A percentile compares a stretch with the other conserved stretches of the same genome.
Evolutionary conservation across 148 eudicot species (phyloP).

Genomic region (Diospyros kaki): DNA sequence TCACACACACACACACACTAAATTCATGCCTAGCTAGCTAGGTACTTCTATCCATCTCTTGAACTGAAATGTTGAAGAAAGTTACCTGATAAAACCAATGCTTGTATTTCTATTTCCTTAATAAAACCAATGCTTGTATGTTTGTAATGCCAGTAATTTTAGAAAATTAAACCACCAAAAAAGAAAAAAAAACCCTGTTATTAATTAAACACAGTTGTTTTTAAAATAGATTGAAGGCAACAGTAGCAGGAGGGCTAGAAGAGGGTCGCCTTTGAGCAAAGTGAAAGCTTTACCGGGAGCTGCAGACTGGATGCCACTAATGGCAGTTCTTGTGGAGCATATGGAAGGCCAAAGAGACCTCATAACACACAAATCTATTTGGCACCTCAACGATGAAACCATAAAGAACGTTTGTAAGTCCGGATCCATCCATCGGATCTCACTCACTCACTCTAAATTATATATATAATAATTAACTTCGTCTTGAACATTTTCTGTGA

Average conservation of each 20-base stretch:
- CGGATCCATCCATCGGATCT: neutral
- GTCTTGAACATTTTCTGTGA: too few relatives aligned
- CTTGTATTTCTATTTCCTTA: neutral
- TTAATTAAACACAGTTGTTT: neutral
- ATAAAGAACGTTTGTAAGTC: slow-evolving; percentile 82
- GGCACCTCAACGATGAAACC: slow-evolving; percentile 76
- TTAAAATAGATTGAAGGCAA: slow-evolving; percentile 17
- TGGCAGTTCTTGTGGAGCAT: slow-evolving; percentile 82
- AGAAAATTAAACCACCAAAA: neutral
- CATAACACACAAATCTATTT: slow-evolving; percentile 60
- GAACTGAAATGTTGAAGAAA: too few relatives aligned
- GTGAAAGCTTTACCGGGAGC: slow-evolving; percentile 35
- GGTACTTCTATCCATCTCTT: neutral
- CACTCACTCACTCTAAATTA: neutral
- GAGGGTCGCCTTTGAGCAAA: slow-evolving; percentile 23
- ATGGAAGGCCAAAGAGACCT: slow-evolving; percentile 74
- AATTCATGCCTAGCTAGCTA: too few relatives aligned
- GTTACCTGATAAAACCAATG: too few relatives aligned
- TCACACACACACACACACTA: neutral
- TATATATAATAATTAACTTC: too few relatives aligned
- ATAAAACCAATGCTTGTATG: neutral
- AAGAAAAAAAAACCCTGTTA: neutral
- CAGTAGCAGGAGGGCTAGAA: slow-evolving; percentile 26
- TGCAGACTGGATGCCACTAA: slow-evolving; percentile 60
- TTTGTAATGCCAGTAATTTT: too few relatives aligned